phyloP scores from a whole-genome alignment of 441 rosid species.

The Gossypium lobatum region DNA sequence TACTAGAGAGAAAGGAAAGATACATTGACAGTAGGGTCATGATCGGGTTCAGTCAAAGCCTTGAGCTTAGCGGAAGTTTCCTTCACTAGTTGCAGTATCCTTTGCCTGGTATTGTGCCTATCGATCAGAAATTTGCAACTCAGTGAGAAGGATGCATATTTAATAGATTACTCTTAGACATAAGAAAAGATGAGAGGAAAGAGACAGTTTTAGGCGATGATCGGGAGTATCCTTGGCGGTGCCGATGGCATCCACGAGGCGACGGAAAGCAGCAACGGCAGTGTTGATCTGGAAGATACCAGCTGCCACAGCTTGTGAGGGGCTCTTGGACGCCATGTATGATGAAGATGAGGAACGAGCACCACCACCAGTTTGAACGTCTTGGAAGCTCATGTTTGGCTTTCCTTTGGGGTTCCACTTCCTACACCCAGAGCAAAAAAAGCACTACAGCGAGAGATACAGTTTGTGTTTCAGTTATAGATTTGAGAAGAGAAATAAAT shows the following conservation, averaged over 20 bases:
- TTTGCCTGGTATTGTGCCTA: slow-evolving; percentile 58
- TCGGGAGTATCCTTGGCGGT: slow-evolving; percentile 64
- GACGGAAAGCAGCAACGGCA: slow-evolving; percentile 57
- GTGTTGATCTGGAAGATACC: slow-evolving; percentile 73
- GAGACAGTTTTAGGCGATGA: slow-evolving; percentile 53
- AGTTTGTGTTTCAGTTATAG: neutral
- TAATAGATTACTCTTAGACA: neutral
- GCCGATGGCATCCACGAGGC: slow-evolving; percentile 58
- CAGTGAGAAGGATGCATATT: neutral
- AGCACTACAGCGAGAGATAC: neutral
- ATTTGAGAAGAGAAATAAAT: neutral
- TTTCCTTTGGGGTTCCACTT: neutral
- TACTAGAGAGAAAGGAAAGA: neutral
- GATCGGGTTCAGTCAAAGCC: slow-evolving; percentile 51
- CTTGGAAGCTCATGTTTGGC: slow-evolving; percentile 57
- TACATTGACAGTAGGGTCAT: slow-evolving; percentile 36
- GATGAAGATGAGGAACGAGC: slow-evolving; percentile 27
- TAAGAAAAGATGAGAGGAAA: neutral
- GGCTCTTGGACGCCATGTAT: slow-evolving; percentile 29
- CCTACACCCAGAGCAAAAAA: neutral
- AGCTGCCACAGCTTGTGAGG: slow-evolving; percentile 58
- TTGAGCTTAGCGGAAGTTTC: slow-evolving; percentile 66
- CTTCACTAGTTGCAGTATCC: slow-evolving; percentile 56
- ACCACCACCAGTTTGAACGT: slow-evolving; percentile 30
- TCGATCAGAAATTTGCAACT: slow-evolving; percentile 1